These are phyloP conservation scores for Hanseniaspora lachancei DNA, from an alignment of 805 yeast species.

Conservation along the genomic window DNA sequence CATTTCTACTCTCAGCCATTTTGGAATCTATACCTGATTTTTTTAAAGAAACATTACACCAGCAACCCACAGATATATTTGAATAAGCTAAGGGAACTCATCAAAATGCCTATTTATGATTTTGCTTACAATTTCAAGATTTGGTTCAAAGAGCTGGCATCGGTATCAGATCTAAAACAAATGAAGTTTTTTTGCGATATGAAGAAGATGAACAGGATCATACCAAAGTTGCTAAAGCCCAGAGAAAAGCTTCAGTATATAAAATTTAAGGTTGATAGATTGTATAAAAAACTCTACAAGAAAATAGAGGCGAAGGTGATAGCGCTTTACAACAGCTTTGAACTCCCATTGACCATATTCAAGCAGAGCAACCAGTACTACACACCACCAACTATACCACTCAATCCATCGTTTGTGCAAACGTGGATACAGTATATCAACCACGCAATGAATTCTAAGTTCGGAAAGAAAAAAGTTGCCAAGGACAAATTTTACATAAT, in stretches of 20 bases:
- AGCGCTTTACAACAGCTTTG: constrained; percentile 24
- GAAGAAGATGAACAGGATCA: constrained; percentile 20
- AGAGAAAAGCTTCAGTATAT: constrained; percentile 15
- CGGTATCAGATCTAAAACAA: constrained; percentile 21
- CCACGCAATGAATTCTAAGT: constrained; percentile 19
- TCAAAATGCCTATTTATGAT: constrained; percentile 25
- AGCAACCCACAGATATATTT: constrained; percentile 17
- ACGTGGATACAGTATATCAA: constrained; percentile 24
- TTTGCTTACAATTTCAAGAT: constrained; percentile 24
- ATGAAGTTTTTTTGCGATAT: constrained; percentile 18
- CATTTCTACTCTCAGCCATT: constrained; percentile 27
- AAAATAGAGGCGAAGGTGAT: constrained; percentile 24
- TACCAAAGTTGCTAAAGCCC: constrained; percentile 9
- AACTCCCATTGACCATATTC: constrained; percentile 19
- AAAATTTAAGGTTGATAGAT: constrained; percentile 22
- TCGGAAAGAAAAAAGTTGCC: not conserved
- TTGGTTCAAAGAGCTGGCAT: constrained; percentile 24
- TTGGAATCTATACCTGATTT: constrained; percentile 26
- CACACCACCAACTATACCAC: constrained; percentile 21
- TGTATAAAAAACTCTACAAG: constrained; percentile 24
- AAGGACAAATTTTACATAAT: constrained; percentile 16
- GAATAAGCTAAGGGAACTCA: constrained; percentile 21
- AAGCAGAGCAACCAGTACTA: constrained; percentile 18
- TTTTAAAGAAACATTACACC: constrained; percentile 17
- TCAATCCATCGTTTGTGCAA: constrained; percentile 19